Evolutionary conservation across 106 monocot genomes (phyloP).

Genomic region (Posidonia australis): DNA sequence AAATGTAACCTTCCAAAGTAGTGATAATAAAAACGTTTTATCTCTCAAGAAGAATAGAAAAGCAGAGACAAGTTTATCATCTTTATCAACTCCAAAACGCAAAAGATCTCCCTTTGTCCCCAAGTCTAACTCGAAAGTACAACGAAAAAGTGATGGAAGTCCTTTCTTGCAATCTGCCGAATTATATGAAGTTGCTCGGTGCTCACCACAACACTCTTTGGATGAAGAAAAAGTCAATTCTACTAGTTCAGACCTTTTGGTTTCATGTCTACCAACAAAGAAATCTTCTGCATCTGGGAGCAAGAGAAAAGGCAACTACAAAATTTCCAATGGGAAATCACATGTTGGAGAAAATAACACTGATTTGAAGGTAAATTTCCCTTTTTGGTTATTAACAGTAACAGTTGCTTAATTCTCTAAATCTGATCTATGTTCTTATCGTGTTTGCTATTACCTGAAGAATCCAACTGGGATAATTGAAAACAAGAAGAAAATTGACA

Average conservation of each 20-base stretch:
- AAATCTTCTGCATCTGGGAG: conserved; percentile 17
- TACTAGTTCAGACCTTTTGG: conserved; percentile 24
- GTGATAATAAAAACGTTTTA: conserved; percentile 4
- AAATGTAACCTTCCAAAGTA: not conserved
- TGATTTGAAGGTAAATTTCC: conserved; percentile 29
- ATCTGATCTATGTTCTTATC: not conserved
- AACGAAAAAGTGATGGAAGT: conserved; percentile 12
- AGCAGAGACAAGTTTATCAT: conserved; percentile 1
- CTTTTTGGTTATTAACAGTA: not conserved
- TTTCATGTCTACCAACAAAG: conserved; percentile 19
- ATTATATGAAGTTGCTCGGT: conserved; percentile 6
- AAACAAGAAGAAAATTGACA: not conserved
- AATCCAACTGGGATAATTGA: conserved; percentile 13
- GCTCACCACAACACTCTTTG: not conserved
- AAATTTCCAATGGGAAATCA: conserved; percentile 10
- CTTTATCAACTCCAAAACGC: conserved; percentile 42
- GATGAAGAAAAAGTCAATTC: conserved; percentile 12
- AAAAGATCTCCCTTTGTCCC: conserved; percentile 44
- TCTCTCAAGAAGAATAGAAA: conserved; percentile 20
- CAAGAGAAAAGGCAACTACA: conserved; percentile 20
- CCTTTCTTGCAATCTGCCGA: conserved; percentile 10
- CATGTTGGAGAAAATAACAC: conserved; percentile 7
- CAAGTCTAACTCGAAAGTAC: conserved; percentile 22
- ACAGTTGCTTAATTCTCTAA: not conserved
- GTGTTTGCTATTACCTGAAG: conserved; percentile 16